These are phyloP conservation scores for Leccinum fallax DNA, from an alignment of 1,284 basidiomycete species.

Conservation along the genomic window DNA sequence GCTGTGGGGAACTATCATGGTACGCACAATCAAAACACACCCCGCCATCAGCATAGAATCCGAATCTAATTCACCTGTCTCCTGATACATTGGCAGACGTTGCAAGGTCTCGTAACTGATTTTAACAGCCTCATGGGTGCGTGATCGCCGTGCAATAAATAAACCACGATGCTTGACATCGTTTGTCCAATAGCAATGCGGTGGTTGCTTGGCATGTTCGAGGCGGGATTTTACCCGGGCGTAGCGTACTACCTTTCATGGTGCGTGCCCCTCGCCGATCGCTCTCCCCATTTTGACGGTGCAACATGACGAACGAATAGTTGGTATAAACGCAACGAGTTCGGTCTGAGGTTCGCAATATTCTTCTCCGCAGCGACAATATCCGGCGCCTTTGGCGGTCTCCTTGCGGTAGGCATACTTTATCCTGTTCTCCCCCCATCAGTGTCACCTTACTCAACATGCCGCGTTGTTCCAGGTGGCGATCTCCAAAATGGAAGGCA, in stretches of 20 bases:
- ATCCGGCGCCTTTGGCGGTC: constrained; percentile 72
- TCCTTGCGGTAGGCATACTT: constrained; percentile 55
- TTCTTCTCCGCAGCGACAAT: constrained; percentile 78
- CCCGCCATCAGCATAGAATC: not conserved
- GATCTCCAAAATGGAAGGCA: constrained; percentile 67
- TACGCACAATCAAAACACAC: constrained; percentile 23
- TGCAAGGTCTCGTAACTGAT: constrained; percentile 68
- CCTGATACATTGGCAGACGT: constrained; percentile 44
- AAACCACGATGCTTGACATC: not conserved
- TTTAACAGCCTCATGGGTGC: constrained; percentile 64
- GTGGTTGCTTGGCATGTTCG: constrained; percentile 67
- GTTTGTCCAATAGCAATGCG: constrained; percentile 49
- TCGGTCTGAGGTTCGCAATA: constrained; percentile 63
- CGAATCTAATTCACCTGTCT: not conserved
- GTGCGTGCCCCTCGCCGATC: constrained; percentile 15
- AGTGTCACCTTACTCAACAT: not conserved
- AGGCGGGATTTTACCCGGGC: constrained; percentile 64
- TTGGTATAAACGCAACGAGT: constrained; percentile 73
- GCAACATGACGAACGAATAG: constrained; percentile 27
- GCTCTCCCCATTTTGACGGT: not conserved
- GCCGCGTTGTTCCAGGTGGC: constrained; percentile 61
- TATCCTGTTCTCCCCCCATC: not conserved
- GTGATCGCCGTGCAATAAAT: constrained; percentile 17
- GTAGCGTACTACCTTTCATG: constrained; percentile 74
- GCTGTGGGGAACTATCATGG: constrained; percentile 77